These are phyloP conservation scores for Fusarium setosum DNA, from an alignment of 2,329 filamentous ascomycete genomes.

Conservation along the genomic window DNA sequence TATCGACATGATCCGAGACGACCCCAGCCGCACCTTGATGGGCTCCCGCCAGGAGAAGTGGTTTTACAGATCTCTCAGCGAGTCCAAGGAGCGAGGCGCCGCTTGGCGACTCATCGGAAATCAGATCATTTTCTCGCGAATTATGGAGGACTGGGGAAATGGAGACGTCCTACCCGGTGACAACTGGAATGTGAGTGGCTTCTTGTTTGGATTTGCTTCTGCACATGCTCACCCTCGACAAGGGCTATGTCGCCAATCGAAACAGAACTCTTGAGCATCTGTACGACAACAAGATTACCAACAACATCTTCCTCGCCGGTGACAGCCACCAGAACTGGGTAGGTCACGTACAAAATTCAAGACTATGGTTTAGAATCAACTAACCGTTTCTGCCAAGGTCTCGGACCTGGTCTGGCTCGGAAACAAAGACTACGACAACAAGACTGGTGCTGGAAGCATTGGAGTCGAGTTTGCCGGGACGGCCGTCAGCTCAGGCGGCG, in stretches of 20 bases:
- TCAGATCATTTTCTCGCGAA: conserved; percentile 74
- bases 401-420: conserved; percentile 69
- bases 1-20: conserved; percentile 64
- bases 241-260: conserved; percentile 74
- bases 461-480: conserved; percentile 75
- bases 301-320: conserved; percentile 79
- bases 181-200: conserved; percentile 44
- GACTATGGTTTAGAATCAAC: accelerated
- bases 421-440: conserved; percentile 61
- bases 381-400: conserved; percentile 63
- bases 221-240: background rate
- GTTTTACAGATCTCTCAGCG: conserved; percentile 72
- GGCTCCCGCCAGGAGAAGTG: conserved; percentile 79
- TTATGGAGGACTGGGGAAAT: conserved; percentile 49
- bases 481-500: conserved; percentile 59
- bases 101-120: conserved; percentile 79
- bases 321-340: conserved; percentile 65
- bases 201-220: accelerated
- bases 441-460: conserved; percentile 65
- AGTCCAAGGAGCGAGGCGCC: conserved; percentile 72
- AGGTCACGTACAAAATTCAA: background rate
- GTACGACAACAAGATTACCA: conserved; percentile 74
- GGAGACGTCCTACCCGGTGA: conserved; percentile 43
- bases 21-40: conserved; percentile 77
- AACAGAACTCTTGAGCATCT: conserved; percentile 77